Percentiles rank a stretch among this genome's conserved stretches.
phyloP scores from a whole-genome alignment of 805 yeast species.

The Candida berthetii region DNA sequence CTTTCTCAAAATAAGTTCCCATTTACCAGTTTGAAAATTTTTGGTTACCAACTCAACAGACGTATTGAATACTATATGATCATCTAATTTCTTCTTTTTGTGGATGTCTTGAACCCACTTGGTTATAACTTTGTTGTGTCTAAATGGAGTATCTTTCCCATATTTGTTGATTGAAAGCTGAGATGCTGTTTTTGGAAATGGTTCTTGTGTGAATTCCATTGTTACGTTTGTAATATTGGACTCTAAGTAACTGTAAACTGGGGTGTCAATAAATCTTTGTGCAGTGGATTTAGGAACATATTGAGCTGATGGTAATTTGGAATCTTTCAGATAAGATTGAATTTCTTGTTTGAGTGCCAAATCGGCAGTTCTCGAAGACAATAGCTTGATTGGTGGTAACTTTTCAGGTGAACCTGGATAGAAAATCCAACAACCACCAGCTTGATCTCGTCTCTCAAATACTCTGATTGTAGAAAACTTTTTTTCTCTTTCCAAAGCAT shows the following conservation, averaged over 20 bases:
- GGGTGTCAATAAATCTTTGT: constrained; percentile 2
- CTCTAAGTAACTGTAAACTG: constrained; percentile 4
- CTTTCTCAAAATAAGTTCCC: background rate
- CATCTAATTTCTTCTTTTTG: background rate
- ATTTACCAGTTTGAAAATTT: background rate
- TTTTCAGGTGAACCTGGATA: constrained; percentile 14
- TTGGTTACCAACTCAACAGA: constrained; percentile 1
- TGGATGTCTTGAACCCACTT: constrained; percentile 1
- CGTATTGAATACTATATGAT: background rate
- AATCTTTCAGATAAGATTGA: background rate
- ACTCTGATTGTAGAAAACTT: constrained; percentile 25
- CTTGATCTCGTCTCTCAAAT: constrained; percentile 30
- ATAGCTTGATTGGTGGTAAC: background rate
- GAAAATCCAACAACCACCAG: constrained; percentile 37
- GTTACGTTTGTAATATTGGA: constrained; percentile 5
- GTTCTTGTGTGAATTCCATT: constrained; percentile 5
- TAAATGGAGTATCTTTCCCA: constrained; percentile 7
- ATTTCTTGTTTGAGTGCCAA: background rate
- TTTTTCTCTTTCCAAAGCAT: constrained; percentile 27
- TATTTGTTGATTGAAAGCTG: constrained; percentile 1
- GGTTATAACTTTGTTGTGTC: constrained; percentile 5
- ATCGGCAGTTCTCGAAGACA: background rate
- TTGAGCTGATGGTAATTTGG: constrained; percentile 2
- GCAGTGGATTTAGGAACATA: constrained; percentile 1
- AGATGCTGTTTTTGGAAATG: constrained; percentile 4